Evolutionary conservation across 192 early-diverging fungal genomes (phyloP), one percentile per base, ranked within the genome.

Genomic region (Coemansia sp.): DNA sequence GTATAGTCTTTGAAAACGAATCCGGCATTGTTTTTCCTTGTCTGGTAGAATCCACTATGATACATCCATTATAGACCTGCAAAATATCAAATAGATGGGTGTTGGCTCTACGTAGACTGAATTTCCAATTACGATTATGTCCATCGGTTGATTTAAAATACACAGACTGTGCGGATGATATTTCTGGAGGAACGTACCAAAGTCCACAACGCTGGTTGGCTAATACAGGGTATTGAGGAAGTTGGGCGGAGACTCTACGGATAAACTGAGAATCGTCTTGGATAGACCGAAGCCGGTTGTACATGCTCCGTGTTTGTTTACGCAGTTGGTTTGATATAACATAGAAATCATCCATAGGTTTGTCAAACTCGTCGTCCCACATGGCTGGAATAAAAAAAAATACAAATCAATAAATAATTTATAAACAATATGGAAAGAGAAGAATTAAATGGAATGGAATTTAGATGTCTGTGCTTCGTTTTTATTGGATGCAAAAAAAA

Each of bases 71-170:
- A 62, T 88, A 64, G 0, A 71, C 20, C 6, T 61, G 51, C 17
- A 96, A 84, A 16, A 84, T 56, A 17, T 73, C 50, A 2, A 96
- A 63, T 28, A 95, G 61, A 63, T 93, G 91, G 34, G 86, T 81
- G 73, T 96, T 96, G 58, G 91, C 78, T 57, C 95, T 56, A 33
- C 92, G 85, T 58, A 94, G 58, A 66, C 87, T 95, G 36, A 95
- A 93, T 61, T 89, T 86, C 93, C 93, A 95, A 52, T 87, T 82
- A 3, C 90, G 88, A 32, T 83, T 89, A 68, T 96, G 95, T 0
- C 95, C 95, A 78, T 96, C 95, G 2, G 95, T 96, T 6, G 94
- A 96, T 67, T 96, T 96, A 69, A 96, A 95, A 65, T 96, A 96
- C 2, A 90, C 93, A 0, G 89, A 82, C 28, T 87, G 76, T 12